Base-by-base conservation (phyloP, 1,284 basidiomycete species). In the Cutaneotrichosporon dermatis region DNA sequence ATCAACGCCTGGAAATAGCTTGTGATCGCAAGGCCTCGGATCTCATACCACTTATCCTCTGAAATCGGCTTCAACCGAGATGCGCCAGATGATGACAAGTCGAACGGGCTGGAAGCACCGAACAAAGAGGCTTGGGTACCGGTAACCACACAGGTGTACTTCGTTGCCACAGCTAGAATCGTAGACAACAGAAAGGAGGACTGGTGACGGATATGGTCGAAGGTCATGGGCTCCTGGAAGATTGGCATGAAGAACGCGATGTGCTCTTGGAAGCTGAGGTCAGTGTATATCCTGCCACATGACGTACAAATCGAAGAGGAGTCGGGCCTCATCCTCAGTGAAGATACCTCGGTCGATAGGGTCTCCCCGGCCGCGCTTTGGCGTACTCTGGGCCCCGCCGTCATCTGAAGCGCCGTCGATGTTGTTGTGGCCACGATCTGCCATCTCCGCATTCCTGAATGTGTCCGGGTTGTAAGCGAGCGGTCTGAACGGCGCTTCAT, bases 1-100 rank as follows among this genome's bases (percentile, higher is more conserved):
- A 67, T 62, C 45, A 65, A n/a, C 1, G 64, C 66, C 43, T 67
- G 66, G 16, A 67, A 61, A 49, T 63, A 67, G 55, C 66, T 58
- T 11, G 63, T 58, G 51, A 63, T 57, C 2, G 63, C 66, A 33
- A 65, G 42, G 1, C 57, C 53, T 13, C 66, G 55, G 41, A 67
- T 63, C 41, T 61, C 53, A 12, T 46, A n/a, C 66, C 63, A 65
- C 35, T 45, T 45, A 12, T 66, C 65, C 34, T 61, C 25, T 25
- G 25, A 25, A 25, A 25, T 25, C 25, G 25, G 25, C 25, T 25
- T 25, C 25, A 25, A 25, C 25, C 25, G 25, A 25, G 25, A 25
- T 25, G 25, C 25, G 25, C 25, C 25, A 25, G 25, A 25, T 25
- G 25, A 25, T 25, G 25, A 25, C 25, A 25, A 25, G 25, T 25